These are phyloP conservation scores for Lodderomyces pseudojiufengensis DNA, from an alignment of 1,139 yeast species.

Conservation along the genomic window DNA sequence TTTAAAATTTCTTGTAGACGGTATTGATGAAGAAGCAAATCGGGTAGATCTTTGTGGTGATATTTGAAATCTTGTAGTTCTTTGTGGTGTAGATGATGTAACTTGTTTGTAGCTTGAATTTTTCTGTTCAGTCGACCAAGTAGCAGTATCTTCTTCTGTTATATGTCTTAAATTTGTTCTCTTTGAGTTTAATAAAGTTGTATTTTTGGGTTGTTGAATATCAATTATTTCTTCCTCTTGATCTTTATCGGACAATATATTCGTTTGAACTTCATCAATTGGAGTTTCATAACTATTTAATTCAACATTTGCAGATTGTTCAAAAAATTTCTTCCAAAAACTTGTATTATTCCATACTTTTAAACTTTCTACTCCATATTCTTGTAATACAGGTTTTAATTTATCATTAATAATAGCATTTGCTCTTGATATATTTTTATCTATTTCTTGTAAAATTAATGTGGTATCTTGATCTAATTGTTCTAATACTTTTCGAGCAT, in stretches of 20 bases:
- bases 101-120: conserved; percentile 16
- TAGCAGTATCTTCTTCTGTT: conserved; percentile 32
- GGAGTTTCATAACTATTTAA: conserved; percentile 57
- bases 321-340: conserved; percentile 75
- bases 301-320: conserved; percentile 70
- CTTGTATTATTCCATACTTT: conserved; percentile 58
- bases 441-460: conserved; percentile 72
- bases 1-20: conserved; percentile 8
- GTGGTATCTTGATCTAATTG: conserved; percentile 80
- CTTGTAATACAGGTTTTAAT: conserved; percentile 58
- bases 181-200: conserved; percentile 14
- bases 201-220: conserved; percentile 3
- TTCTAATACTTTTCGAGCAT: conserved; percentile 57
- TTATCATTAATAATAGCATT: conserved; percentile 60
- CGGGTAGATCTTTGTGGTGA: not conserved
- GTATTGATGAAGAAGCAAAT: conserved; percentile 4
- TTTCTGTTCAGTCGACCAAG: conserved; percentile 37
- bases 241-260: conserved; percentile 11
- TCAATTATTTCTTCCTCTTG: conserved; percentile 2
- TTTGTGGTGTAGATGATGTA: conserved; percentile 38
- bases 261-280: conserved; percentile 13
- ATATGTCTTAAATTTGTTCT: conserved; percentile 22
- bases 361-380: conserved; percentile 52
- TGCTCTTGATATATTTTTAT: conserved; percentile 62
- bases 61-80: conserved; percentile 8